Percentiles rank a stretch among this genome's conserved stretches.
Evolutionary conservation across 2,329 filamentous ascomycete genomes (phyloP).

Genomic region (Cyphellophora attinorum): DNA sequence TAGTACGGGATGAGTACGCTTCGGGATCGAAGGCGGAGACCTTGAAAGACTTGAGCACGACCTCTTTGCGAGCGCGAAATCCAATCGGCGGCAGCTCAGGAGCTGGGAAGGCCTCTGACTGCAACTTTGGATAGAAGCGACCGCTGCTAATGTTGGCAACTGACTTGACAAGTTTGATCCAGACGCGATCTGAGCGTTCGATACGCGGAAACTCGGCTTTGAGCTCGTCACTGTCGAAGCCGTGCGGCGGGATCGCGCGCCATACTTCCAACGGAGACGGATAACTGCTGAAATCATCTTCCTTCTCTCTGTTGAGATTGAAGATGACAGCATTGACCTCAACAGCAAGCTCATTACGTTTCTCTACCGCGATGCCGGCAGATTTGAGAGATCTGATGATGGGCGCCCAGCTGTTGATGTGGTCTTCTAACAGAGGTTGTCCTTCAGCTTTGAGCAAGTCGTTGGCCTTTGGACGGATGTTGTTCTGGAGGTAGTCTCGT

Average conservation of each 20-base stretch:
- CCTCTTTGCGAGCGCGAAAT: too few species aligned
- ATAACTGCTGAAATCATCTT: background rate
- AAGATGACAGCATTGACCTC: background rate
- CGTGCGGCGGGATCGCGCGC: background rate
- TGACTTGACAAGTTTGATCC: background rate
- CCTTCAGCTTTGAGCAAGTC: constrained; percentile 1
- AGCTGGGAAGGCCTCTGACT: too few species aligned
- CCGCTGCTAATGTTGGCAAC: too few species aligned
- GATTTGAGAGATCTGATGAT: background rate
- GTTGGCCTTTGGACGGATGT: constrained; percentile 4
- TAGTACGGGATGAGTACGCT: constrained; percentile 7
- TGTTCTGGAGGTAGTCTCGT: constrained; percentile 2
- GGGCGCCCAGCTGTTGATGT: background rate
- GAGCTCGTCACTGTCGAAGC: background rate
- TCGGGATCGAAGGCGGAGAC: constrained; percentile 6
- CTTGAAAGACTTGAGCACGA: too few species aligned
- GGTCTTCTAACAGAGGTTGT: background rate
- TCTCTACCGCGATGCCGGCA: background rate
- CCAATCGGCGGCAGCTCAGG: too few species aligned
- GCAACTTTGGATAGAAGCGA: too few species aligned
- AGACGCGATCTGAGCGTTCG: background rate
- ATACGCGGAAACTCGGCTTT: background rate
- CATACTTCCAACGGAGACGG: background rate
- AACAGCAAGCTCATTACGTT: background rate
- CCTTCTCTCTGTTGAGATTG: background rate